These are phyloP conservation scores for barley (Hordeum vulgare) DNA, from an alignment of 176 grass and related monocot genomes.

Conservation along the genomic window DNA sequence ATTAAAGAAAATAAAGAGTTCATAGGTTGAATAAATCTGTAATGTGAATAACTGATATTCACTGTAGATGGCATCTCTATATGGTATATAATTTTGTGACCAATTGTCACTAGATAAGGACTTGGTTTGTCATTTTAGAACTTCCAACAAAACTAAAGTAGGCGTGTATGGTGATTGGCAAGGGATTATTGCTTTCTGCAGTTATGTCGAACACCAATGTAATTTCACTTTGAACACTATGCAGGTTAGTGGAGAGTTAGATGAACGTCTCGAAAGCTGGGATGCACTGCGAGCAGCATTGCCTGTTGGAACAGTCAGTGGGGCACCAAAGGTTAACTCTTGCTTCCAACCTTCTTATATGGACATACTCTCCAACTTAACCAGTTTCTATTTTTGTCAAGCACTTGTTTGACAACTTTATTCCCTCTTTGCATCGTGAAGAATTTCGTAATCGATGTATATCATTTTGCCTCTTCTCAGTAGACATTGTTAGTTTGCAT, in stretches of 20 bases:
- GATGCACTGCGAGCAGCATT: conserved; percentile 83
- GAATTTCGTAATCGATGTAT: background rate
- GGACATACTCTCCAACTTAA: background rate
- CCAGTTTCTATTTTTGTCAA: background rate
- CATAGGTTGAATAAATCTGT: background rate
- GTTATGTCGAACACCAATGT: conserved; percentile 9
- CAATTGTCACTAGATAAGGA: background rate
- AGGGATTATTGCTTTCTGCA: background rate
- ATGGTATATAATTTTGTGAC: background rate
- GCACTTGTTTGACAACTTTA: background rate
- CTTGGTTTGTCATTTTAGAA: background rate
- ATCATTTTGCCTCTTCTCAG: background rate
- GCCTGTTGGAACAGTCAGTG: conserved; percentile 89
- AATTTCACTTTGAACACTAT: conserved; percentile 2
- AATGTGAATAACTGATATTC: background rate
- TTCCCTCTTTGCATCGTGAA: background rate
- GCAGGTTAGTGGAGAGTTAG: conserved; percentile 69
- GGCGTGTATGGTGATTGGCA: background rate
- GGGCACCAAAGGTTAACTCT: conserved; percentile 68
- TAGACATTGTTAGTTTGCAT: background rate
- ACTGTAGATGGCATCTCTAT: background rate
- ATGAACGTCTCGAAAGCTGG: conserved; percentile 65
- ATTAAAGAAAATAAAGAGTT: background rate
- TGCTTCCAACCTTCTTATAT: conserved; percentile 3
- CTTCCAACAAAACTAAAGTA: background rate